Percentiles rank a stretch among this genome's conserved stretches.
Evolutionary conservation across 2,329 filamentous ascomycete genomes (phyloP).

Genomic region (Aspergillus intermedius): DNA sequence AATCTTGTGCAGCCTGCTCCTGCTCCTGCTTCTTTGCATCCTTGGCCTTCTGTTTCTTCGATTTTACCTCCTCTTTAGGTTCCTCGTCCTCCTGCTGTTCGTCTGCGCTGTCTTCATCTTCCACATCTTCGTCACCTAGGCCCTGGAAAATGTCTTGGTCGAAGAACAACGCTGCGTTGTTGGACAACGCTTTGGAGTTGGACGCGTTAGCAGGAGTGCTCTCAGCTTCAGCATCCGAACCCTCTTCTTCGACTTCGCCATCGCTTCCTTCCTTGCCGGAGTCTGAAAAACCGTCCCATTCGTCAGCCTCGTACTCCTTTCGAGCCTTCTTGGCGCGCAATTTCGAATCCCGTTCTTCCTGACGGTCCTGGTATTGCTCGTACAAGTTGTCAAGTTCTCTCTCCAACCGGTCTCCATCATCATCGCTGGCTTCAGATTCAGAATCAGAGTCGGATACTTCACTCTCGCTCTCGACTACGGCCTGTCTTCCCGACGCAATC

Average conservation of each 20-base stretch:
- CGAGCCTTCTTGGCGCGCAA: conserved; percentile 83
- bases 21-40: conserved; percentile 9
- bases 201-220: conserved; percentile 25
- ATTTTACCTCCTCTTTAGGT: conserved; percentile 10
- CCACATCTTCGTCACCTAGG: conserved; percentile 60
- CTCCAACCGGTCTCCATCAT: conserved; percentile 77
- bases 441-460: conserved; percentile 54
- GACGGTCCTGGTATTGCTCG: conserved; percentile 72
- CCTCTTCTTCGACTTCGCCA: conserved; percentile 55
- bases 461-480: conserved; percentile 51
- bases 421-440: conserved; percentile 60
- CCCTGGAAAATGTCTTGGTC: conserved; percentile 90
- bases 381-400: conserved; percentile 83
- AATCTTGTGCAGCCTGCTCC: conserved; percentile 23
- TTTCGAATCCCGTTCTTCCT: conserved; percentile 75
- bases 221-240: conserved; percentile 26
- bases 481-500: conserved; percentile 73
- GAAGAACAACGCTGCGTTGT: conserved; percentile 81
- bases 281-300: conserved; percentile 84
- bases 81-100: conserved; percentile 27
- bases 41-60: conserved; percentile 19
- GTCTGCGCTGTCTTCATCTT: conserved; percentile 39
- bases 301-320: conserved; percentile 72
- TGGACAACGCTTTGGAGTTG: conserved; percentile 58
- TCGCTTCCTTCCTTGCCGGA: conserved; percentile 55